Evolutionary conservation across 495 filamentous ascomycete genomes (phyloP).

Genomic region (Tricharina praecox): DNA sequence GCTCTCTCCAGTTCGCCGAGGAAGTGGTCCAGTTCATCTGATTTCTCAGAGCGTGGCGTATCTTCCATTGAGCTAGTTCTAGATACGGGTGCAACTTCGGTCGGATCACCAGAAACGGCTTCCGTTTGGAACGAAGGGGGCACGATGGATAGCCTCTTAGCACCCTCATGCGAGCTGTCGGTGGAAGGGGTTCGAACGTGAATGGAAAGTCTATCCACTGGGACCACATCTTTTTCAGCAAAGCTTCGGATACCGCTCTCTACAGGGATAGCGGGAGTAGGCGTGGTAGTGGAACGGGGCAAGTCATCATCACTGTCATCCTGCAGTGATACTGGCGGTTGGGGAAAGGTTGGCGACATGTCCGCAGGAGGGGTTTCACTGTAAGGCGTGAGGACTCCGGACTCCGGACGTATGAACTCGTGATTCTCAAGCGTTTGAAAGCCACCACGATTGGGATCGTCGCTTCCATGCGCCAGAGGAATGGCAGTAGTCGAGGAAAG

Average conservation of each 20-base stretch:
- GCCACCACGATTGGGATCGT: conserved; percentile 1
- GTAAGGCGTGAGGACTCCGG: conserved; percentile 7
- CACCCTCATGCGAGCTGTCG: background rate
- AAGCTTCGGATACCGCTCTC: too few relatives aligned
- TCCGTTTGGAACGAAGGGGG: background rate
- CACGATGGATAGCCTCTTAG: conserved; percentile 5
- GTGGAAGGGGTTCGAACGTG: background rate
- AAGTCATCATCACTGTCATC: background rate
- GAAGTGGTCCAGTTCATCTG: background rate
- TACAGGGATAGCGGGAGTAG: background rate
- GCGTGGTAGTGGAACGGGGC: background rate
- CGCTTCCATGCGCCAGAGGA: background rate
- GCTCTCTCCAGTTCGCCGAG: background rate
- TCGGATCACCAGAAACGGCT: too few relatives aligned
- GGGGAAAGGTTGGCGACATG: conserved; percentile 4
- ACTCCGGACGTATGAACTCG: conserved; percentile 16
- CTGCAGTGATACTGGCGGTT: conserved; percentile 5
- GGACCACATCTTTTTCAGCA: too few relatives aligned
- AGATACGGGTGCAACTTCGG: too few relatives aligned
- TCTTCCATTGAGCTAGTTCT: background rate
- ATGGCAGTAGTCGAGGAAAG: background rate
- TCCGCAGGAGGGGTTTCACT: background rate
- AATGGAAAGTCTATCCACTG: background rate
- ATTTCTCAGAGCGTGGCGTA: background rate
- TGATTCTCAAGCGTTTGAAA: conserved; percentile 16